These are phyloP conservation scores for Lineolata rhizophorae DNA, from an alignment of 495 filamentous ascomycete species.

Conservation along the genomic window DNA sequence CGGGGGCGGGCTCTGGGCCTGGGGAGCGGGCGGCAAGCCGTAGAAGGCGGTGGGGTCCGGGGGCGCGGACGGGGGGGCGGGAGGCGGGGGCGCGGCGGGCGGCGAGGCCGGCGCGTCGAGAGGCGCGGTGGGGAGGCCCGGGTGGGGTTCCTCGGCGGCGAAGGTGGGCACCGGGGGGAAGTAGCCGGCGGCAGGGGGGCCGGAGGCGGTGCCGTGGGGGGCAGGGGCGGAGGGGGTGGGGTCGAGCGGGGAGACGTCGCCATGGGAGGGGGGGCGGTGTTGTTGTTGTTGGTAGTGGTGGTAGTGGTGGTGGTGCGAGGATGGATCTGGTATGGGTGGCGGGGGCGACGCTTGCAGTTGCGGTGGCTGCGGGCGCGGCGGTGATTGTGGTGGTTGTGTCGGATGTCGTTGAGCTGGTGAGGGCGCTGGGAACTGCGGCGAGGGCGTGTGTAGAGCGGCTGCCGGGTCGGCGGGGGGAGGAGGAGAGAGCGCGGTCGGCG, in stretches of 20 bases:
- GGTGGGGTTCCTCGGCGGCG: constrained; percentile 11
- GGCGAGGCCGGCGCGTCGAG: constrained; percentile 4
- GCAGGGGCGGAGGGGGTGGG: too few species aligned
- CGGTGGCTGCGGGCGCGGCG: constrained; percentile 4
- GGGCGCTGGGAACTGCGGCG: too few species aligned
- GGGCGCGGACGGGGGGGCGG: constrained; percentile 3
- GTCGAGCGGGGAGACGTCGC: constrained; percentile 22
- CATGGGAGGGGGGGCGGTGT: constrained; percentile 4
- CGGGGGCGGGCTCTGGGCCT: background rate
- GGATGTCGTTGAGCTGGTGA: constrained; percentile 6
- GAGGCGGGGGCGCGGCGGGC: constrained; percentile 5
- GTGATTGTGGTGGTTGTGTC: constrained; percentile 4
- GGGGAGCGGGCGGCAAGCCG: constrained; percentile 2
- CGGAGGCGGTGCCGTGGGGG: constrained; percentile 6
- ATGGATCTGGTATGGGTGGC: too few species aligned
- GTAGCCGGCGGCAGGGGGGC: constrained; percentile 29
- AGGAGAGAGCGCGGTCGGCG: too few species aligned
- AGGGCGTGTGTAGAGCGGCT: constrained; percentile 21
- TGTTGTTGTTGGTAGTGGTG: too few species aligned
- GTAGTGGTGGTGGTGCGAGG: too few species aligned
- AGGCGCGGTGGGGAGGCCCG: constrained; percentile 8
- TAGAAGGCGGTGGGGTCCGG: constrained; percentile 5
- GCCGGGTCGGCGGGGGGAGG: constrained; percentile 20
- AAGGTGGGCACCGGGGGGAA: constrained; percentile 27
- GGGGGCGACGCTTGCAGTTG: constrained; percentile 1